These are phyloP conservation scores for Podaxis sp. DNA, from an alignment of 768 basidiomycete species.

Conservation along the genomic window DNA sequence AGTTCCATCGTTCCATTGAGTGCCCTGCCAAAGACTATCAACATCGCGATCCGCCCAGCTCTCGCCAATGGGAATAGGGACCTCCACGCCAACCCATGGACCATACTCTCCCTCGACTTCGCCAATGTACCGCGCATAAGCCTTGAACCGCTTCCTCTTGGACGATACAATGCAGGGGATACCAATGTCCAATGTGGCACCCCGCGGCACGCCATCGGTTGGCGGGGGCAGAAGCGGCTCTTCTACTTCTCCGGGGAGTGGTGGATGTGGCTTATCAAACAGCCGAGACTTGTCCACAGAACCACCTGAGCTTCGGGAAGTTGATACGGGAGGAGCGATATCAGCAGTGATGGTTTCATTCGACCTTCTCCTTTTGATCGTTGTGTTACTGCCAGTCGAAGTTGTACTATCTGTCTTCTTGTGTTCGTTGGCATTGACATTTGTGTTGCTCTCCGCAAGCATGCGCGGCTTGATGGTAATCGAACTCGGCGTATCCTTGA, in stretches of 20 bases:
- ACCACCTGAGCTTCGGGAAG: neutral
- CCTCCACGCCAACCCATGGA: conserved; percentile 91
- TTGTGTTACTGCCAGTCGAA: conserved; percentile 41
- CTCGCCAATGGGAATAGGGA: conserved; percentile 57
- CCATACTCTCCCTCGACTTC: conserved; percentile 80
- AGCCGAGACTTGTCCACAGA: conserved; percentile 8
- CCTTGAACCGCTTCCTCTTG: conserved; percentile 80
- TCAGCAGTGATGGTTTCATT: conserved; percentile 44
- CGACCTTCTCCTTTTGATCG: conserved; percentile 39
- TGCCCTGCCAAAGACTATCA: conserved; percentile 29
- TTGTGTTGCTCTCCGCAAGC: neutral
- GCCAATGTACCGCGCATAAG: conserved; percentile 85
- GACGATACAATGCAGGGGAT: conserved; percentile 90
- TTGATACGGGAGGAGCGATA: conserved; percentile 19
- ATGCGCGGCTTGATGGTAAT: conserved; percentile 17
- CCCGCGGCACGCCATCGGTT: conserved; percentile 37
- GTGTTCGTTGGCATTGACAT: conserved; percentile 29
- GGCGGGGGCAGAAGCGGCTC: conserved; percentile 7
- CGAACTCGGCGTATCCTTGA: conserved; percentile 21
- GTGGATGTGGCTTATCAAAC: conserved; percentile 9
- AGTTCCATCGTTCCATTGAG: conserved; percentile 85
- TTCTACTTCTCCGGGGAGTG: conserved; percentile 18
- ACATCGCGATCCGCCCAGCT: conserved; percentile 43
- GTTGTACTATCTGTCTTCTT: conserved; percentile 44
- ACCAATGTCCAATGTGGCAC: conserved; percentile 79